Evolutionary conservation across 2,329 filamentous ascomycete species (phyloP).

Genomic region (Stagonosporopsis vannaccii): DNA sequence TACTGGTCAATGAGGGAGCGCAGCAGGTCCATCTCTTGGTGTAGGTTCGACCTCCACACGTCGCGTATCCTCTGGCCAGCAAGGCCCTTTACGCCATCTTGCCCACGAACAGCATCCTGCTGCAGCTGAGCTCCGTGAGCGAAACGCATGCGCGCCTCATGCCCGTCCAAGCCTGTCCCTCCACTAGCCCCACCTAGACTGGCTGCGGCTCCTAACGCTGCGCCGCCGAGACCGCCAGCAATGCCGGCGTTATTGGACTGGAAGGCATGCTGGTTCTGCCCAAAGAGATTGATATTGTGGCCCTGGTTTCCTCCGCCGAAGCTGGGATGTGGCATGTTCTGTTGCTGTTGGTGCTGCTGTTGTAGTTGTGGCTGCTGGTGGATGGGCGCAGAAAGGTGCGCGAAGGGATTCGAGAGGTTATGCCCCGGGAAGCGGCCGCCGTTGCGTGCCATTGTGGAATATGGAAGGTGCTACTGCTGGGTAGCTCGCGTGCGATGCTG

Average conservation of each 20-base stretch:
- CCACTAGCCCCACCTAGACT: constrained; percentile 58
- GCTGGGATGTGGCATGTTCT: constrained; percentile 69
- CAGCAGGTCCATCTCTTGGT: constrained; percentile 87
- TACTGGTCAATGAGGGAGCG: constrained; percentile 87
- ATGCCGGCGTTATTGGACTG: constrained; percentile 60
- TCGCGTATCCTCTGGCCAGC: constrained; percentile 83
- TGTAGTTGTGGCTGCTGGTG: constrained; percentile 58
- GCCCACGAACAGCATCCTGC: constrained; percentile 59
- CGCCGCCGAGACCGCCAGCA: constrained; percentile 64
- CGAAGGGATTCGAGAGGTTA: constrained; percentile 66
- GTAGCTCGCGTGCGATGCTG: constrained; percentile 22
- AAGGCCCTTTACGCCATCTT: constrained; percentile 64
- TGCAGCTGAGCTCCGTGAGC: constrained; percentile 71
- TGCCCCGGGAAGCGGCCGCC: constrained; percentile 65
- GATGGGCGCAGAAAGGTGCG: constrained; percentile 59
- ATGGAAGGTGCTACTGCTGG: constrained; percentile 28
- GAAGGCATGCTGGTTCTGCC: constrained; percentile 49
- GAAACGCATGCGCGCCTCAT: constrained; percentile 88
- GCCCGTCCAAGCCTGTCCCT: constrained; percentile 78
- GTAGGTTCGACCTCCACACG: constrained; percentile 92
- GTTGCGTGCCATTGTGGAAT: constrained; percentile 63
- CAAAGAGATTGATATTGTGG: constrained; percentile 68
- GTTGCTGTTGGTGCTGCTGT: constrained; percentile 44
- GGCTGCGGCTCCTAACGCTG: constrained; percentile 62
- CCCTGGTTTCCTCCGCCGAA: constrained; percentile 65